Evolutionary conservation across 1,139 yeast genomes (phyloP), one percentile per base, ranked within the genome.

Genomic region (Insectozyma bohioensis): DNA sequence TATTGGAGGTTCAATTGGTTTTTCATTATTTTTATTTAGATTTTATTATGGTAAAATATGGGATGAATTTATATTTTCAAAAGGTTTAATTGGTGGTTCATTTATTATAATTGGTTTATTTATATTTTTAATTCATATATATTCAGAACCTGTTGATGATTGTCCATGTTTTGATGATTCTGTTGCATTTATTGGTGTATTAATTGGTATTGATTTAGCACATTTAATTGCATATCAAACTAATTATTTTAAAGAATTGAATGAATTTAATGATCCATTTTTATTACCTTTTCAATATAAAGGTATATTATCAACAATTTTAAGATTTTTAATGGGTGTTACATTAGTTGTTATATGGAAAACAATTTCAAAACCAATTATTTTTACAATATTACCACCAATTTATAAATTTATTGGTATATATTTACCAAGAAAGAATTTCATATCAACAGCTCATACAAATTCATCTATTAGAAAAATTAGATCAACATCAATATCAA

Each of bases 81-180:
- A 58, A 26, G 44, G 59, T n/a, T 42, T 52, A 15, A 75, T 81
- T 2, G 30, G 75, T 1, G 37, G 42, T 17, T 26, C 36, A 1
- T 48, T 73, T 5, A 27, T 48, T 12, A 54, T 66, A 9, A 49
- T 76, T 2, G 42, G 58, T 0, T 52, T 73, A 20, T 74, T 79
- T 32, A 49, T 78, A 11, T 45, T 61, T 2, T 61, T 85, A 26
- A 67, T 84, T 26, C 80, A 83, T 49, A 62, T 74, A 30, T 95
- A 88, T 57, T 85, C 90, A 0, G 80, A 78, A 41, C 97, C 98
- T 0, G 81, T 85, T 9, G 98, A 92, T 49, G 85, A 83, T 49
- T 92, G 98, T 54, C 98, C 98, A 0, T 92, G 98, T 54, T 90
- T 84, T 55, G 97, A 87, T 51, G 98, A 92, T 52, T 80, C 94